Evolutionary conservation across 2,329 filamentous ascomycete species (phyloP).

Genomic region (Fusarium sp.): DNA sequence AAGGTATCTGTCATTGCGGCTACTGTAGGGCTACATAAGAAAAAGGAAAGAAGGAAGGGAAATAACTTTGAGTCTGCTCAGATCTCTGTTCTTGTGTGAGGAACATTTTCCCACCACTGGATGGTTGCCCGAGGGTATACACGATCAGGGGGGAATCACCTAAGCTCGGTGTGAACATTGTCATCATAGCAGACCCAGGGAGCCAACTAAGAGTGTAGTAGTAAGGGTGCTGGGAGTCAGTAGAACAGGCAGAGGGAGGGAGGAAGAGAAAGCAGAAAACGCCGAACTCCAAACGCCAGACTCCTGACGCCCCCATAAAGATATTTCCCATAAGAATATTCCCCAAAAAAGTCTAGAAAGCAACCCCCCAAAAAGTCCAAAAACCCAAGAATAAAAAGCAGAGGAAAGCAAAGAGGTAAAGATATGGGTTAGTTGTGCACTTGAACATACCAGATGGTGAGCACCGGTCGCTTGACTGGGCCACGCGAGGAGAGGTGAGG

Average conservation of each 20-base stretch:
- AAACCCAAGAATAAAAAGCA: neutral
- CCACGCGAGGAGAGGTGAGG: neutral
- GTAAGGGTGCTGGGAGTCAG: neutral
- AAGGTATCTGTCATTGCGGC: slow-evolving; percentile 54
- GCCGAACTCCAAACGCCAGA: slow-evolving; percentile 2
- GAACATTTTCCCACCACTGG: slow-evolving; percentile 36
- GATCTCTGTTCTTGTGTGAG: slow-evolving; percentile 62
- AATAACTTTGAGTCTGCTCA: slow-evolving; percentile 52
- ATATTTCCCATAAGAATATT: neutral
- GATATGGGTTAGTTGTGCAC: neutral
- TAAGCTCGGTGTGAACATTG: slow-evolving; percentile 41
- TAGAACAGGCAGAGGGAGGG: neutral
- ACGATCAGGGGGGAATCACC: slow-evolving; percentile 34
- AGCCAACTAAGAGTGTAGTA: neutral
- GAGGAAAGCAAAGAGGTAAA: neutral
- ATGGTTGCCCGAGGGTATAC: slow-evolving; percentile 29
- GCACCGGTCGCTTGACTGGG: slow-evolving; percentile 12
- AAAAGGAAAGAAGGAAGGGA: neutral
- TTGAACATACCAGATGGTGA: neutral
- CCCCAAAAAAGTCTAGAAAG: neutral
- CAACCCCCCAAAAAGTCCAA: neutral
- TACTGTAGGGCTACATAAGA: slow-evolving; percentile 29
- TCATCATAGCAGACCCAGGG: slow-evolving; percentile 43
- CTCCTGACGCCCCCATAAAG: neutral
- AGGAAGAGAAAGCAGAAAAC: neutral